Evolutionary conservation across 805 yeast species (phyloP).

Genomic region (Candida vaughaniae): DNA sequence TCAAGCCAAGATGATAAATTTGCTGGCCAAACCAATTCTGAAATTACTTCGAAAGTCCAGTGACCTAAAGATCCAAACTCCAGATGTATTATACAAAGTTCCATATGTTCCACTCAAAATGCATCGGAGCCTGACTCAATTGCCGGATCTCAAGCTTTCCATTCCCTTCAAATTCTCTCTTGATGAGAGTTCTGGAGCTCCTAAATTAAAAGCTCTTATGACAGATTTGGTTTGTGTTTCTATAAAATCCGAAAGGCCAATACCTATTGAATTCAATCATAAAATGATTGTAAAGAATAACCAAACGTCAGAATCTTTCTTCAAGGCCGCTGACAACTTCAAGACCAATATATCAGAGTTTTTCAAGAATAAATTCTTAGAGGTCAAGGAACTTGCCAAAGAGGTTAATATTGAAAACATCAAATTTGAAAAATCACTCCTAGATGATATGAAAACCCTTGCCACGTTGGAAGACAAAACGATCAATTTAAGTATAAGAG

Average conservation of each 20-base stretch:
- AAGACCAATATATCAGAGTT: conserved; percentile 22
- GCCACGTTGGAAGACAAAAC: conserved; percentile 24
- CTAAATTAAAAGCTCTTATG: conserved; percentile 20
- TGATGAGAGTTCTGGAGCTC: conserved; percentile 9
- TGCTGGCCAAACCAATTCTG: conserved; percentile 13
- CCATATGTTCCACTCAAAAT: conserved; percentile 20
- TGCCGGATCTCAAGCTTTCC: conserved; percentile 5
- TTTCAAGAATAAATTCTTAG: conserved; percentile 18
- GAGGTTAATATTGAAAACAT: conserved; percentile 23
- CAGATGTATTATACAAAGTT: conserved; percentile 17
- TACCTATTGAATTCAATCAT: conserved; percentile 39
- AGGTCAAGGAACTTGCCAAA: conserved; percentile 18
- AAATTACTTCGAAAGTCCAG: conserved; percentile 3
- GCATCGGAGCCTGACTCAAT: not conserved
- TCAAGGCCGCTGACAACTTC: conserved; percentile 23
- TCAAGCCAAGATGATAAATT: conserved; percentile 5
- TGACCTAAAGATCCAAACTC: conserved; percentile 14
- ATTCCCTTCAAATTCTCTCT: conserved; percentile 10
- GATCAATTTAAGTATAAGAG: conserved; percentile 22
- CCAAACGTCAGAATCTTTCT: conserved; percentile 6
- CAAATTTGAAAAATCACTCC: conserved; percentile 27
- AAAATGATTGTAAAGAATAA: conserved; percentile 29
- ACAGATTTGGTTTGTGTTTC: conserved; percentile 34
- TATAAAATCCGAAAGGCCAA: conserved; percentile 29
- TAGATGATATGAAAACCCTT: conserved; percentile 30